Percentiles rank a stretch among this genome's conserved stretches.
Evolutionary conservation across 148 eudicot species (phyloP).

Genomic region (Nepenthes mirabilis): DNA sequence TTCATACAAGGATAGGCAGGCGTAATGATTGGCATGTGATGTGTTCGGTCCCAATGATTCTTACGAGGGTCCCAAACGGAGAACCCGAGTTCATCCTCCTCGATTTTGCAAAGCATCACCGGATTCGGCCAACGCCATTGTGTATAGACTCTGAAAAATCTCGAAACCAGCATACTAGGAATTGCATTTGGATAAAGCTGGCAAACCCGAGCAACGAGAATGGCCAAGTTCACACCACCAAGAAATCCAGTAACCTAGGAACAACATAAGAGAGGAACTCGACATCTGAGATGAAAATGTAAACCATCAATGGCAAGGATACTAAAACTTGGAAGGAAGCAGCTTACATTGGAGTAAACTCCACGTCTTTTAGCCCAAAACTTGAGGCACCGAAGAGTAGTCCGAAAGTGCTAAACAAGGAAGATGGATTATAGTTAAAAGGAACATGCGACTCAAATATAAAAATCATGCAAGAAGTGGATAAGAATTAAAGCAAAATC

Average conservation of each 20-base stretch:
- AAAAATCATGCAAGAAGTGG: too few species aligned
- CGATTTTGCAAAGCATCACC: conserved; percentile 79
- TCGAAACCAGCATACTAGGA: conserved; percentile 85
- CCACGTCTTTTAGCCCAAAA: conserved; percentile 87
- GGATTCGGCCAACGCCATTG: conserved; percentile 95
- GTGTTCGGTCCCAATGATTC: conserved; percentile 68
- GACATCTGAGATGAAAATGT: neutral
- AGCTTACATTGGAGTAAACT: conserved; percentile 80
- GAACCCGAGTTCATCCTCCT: conserved; percentile 75
- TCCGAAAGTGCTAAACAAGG: conserved; percentile 54
- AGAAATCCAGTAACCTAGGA: conserved; percentile 83
- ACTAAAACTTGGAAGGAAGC: neutral
- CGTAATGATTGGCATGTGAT: conserved; percentile 94
- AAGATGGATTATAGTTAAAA: neutral
- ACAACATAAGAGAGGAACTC: neutral
- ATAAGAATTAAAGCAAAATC: too few species aligned
- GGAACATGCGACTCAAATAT: neutral
- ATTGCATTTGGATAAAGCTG: conserved; percentile 88
- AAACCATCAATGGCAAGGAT: neutral
- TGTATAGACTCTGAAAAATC: conserved; percentile 80
- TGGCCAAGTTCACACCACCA: conserved; percentile 95
- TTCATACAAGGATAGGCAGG: conserved; percentile 97
- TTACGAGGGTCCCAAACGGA: conserved; percentile 83
- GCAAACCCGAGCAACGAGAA: conserved; percentile 83
- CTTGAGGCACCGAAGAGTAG: conserved; percentile 74